Conservation (phyloP, 2,329 filamentous ascomycete genomes). For the Penicillium frequentans region DNA sequence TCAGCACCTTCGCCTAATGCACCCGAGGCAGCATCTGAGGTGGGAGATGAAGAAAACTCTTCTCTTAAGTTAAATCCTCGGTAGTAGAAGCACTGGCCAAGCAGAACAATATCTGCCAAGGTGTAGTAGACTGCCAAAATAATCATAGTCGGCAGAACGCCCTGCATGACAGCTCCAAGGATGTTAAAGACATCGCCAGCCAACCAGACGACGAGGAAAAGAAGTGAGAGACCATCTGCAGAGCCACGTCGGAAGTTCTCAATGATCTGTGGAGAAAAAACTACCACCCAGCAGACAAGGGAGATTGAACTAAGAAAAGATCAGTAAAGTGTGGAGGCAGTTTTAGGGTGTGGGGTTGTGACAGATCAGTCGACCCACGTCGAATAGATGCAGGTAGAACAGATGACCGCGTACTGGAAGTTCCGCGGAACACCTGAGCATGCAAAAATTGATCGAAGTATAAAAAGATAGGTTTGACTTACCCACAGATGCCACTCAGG, state of each 20-base stretch:
- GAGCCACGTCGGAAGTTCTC: slow-evolving; percentile 86
- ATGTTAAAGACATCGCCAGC: slow-evolving; percentile 96
- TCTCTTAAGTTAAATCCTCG: slow-evolving; percentile 65
- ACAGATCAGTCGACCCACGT: not conserved
- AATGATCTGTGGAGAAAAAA: slow-evolving; percentile 95
- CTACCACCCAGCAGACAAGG: slow-evolving; percentile 96
- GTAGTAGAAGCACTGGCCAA: slow-evolving; percentile 94
- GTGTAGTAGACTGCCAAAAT: slow-evolving; percentile 96
- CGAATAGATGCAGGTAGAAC: not conserved
- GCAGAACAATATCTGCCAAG: slow-evolving; percentile 81
- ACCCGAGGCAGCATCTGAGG: slow-evolving; percentile 12
- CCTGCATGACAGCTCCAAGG: slow-evolving; percentile 84
- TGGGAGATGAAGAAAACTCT: slow-evolving; percentile 21
- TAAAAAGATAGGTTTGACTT: slow-evolving; percentile 28
- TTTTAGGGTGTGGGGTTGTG: not conserved
- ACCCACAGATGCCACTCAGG: slow-evolving; percentile 89
- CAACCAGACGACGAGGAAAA: slow-evolving; percentile 92
- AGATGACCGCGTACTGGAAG: not conserved
- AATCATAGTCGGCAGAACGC: slow-evolving; percentile 91
- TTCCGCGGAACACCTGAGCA: not conserved
- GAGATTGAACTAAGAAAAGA: slow-evolving; percentile 71
- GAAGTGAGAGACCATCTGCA: slow-evolving; percentile 83
- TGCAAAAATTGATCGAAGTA: not conserved
- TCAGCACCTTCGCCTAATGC: slow-evolving; percentile 19
- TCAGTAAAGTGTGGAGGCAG: slow-evolving; percentile 8